Base-by-base conservation (phyloP, 352 stramenopile species). In the Globisporangium emineosum region DNA sequence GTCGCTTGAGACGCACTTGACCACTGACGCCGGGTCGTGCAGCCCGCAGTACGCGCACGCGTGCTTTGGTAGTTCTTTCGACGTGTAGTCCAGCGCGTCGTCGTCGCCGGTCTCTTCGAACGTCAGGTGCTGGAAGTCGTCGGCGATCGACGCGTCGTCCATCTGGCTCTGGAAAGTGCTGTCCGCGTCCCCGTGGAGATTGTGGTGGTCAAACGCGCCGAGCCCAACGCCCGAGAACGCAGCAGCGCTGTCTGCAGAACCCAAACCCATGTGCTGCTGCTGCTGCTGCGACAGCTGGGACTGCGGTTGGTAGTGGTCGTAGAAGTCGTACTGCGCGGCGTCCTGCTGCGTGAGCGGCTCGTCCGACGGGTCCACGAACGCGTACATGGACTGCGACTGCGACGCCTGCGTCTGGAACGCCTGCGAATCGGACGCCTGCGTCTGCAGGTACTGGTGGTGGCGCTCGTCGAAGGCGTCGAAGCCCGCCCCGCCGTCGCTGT, bases 1-100 rank as follows among this genome's bases (percentile, higher is more conserved):
- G 60, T 91, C 89, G 7, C 77, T 94, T 52, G 97, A 76, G 5
- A 99, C 93, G 75, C 97, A 99, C 71, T 98, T 96, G 32, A 98
- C 97, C 0, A 99, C 97, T 27, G 88, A 98, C 19, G 91, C 86
- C 10, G 96, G 94, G 70, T 99, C 96, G 70, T 98, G 92, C 64
- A 99, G 89, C 0, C 97, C 97, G 69, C 98, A 99, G 81, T 99
- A 99, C 9, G 89, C 83, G 72, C 97, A 99, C 1, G 96, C 87
- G 68, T 98, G 96, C 19, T 85, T 71, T 0, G 96, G 96, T 3
- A 98, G 70, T 54, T 93, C 84, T 19, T 70, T 65, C 4, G 82
- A 70, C 17, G 81, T 89, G 64, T 91, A 90, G 51, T 91, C 82
- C 25, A 91, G 60, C 47, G 70, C 67, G 27, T 93, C 84, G 19